Conservation (phyloP, 2,329 filamentous ascomycete species). For the Mollisia scopiformis region DNA sequence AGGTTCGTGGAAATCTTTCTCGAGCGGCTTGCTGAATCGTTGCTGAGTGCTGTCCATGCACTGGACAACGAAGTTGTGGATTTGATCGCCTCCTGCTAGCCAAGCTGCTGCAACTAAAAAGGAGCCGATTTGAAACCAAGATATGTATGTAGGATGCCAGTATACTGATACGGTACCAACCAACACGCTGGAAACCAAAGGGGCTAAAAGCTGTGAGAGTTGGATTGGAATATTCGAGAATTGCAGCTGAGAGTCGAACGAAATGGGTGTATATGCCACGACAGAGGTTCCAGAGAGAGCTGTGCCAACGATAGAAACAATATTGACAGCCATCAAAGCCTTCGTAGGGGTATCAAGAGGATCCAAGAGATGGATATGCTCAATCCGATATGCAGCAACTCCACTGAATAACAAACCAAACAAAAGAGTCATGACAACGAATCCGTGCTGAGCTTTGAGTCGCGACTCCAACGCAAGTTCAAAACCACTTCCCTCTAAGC, state of each 20-base stretch:
- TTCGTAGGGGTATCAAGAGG: slow-evolving; percentile 11
- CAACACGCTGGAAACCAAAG: slow-evolving; percentile 18
- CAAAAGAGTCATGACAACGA: slow-evolving; percentile 27
- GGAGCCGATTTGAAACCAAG: slow-evolving; percentile 22
- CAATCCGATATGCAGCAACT: slow-evolving; percentile 11
- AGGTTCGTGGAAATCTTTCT: background rate
- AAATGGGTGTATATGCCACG: slow-evolving; percentile 27
- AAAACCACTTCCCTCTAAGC: slow-evolving; percentile 17
- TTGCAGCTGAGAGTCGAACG: slow-evolving; percentile 12
- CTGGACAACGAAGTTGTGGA: slow-evolving; percentile 10
- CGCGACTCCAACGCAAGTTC: slow-evolving; percentile 11
- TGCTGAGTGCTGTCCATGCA: slow-evolving; percentile 6
- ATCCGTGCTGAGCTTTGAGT: slow-evolving; percentile 24
- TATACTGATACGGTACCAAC: slow-evolving; percentile 19
- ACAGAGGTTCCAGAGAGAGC: slow-evolving; percentile 23
- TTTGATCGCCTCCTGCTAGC: slow-evolving; percentile 16
- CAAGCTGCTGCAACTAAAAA: slow-evolving; percentile 18
- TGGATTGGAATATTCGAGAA: slow-evolving; percentile 14
- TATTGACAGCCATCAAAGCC: slow-evolving; percentile 18
- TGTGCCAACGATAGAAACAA: slow-evolving; percentile 17
- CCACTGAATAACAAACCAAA: slow-evolving; percentile 27
- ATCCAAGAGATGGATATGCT: slow-evolving; percentile 13
- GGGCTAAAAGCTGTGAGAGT: slow-evolving; percentile 12
- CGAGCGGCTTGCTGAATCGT: slow-evolving; percentile 2
- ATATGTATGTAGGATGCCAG: slow-evolving; percentile 23